A percentile compares a stretch with the other conserved stretches of the same genome.
phyloP scores from a whole-genome alignment of 148 eudicot species.

The Dysphania ambrosioides region DNA sequence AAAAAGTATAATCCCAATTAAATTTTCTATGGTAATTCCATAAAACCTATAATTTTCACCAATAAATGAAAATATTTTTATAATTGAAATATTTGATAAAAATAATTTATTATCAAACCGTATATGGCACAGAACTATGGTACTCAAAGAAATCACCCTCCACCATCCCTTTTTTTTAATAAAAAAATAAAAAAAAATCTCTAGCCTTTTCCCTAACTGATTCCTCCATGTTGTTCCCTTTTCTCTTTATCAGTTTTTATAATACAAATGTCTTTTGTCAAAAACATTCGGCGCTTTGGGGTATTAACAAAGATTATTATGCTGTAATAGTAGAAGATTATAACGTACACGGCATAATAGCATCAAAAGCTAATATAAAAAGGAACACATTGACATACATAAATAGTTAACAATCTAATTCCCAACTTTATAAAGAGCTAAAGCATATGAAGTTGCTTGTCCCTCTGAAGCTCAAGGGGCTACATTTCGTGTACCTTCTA shows the following conservation, averaged over 20 bases:
- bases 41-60: too few relatives aligned
- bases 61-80: too few relatives aligned
- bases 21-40: too few relatives aligned
- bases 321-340: slow-evolving; percentile 10
- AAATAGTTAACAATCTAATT: not conserved
- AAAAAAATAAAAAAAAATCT: too few relatives aligned
- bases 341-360: slow-evolving; percentile 16
- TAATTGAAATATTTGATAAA: too few relatives aligned
- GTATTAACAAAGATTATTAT: slow-evolving; percentile 5
- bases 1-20: too few relatives aligned
- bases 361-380: not conserved
- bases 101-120: too few relatives aligned
- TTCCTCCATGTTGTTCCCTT: slow-evolving; percentile 5
- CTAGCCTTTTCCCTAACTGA: slow-evolving; percentile 6
- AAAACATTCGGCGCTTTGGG: slow-evolving; percentile 13
- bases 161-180: not conserved
- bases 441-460: slow-evolving; percentile 18
- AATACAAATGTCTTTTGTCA: slow-evolving; percentile 4
- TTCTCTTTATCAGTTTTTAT: not conserved
- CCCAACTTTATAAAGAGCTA: slow-evolving; percentile 17
- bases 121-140: too few relatives aligned
- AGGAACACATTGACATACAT: slow-evolving; percentile 15
- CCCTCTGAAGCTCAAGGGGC: slow-evolving; percentile 20
- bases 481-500: not conserved
- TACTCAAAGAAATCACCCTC: not conserved